A percentile compares a stretch with the other conserved stretches of the same genome.
phyloP scores from a whole-genome alignment of 2,329 filamentous ascomycete species.

The Colletotrichum aenigma region DNA sequence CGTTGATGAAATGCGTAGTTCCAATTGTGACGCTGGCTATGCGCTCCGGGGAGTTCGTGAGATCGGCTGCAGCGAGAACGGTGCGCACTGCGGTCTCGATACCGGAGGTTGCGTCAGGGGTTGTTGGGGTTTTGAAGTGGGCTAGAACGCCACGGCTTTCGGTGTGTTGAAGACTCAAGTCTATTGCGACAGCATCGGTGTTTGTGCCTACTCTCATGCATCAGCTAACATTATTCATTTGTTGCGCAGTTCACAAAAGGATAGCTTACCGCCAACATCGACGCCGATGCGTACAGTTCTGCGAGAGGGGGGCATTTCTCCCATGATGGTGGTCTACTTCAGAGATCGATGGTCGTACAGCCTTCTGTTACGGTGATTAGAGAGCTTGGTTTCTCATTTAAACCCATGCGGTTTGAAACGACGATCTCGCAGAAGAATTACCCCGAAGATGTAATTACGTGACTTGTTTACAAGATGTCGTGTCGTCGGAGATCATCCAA shows the following conservation, averaged over 20 bases:
- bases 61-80: conserved; percentile 41
- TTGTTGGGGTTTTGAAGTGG: conserved; percentile 55
- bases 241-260: fast-evolving
- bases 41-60: conserved; percentile 31
- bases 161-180: conserved; percentile 35
- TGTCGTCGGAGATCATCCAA: background rate
- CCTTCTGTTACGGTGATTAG: background rate
- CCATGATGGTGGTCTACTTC: background rate
- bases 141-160: conserved; percentile 48
- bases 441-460: background rate
- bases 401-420: background rate
- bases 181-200: conserved; percentile 56
- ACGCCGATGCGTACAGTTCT: conserved; percentile 42
- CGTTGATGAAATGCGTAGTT: conserved; percentile 64
- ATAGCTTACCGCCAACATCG: conserved; percentile 42
- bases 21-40: conserved; percentile 57
- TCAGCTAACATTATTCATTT: fast-evolving
- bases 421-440: background rate
- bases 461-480: background rate
- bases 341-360: background rate
- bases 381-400: background rate
- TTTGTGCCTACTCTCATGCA: conserved; percentile 42
- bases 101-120: conserved; percentile 49
- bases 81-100: conserved; percentile 48
- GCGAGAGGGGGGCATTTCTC: background rate